These are phyloP conservation scores for Pyrus betulifolia DNA, from an alignment of 306 rosid genomes.

Conservation along the genomic window DNA sequence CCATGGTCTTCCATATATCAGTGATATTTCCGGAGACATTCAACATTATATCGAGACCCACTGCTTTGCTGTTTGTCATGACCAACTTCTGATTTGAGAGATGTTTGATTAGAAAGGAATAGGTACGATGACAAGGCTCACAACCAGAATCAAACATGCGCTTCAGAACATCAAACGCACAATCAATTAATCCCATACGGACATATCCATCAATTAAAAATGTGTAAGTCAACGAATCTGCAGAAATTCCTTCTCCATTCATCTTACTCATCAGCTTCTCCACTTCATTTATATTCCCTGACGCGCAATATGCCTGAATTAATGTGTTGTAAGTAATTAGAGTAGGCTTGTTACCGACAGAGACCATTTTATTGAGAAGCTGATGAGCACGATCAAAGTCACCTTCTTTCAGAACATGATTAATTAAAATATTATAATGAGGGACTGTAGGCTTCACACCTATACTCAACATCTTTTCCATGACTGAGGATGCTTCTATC, in stretches of 20 bases:
- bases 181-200: conserved; percentile 40
- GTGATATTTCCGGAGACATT: background rate
- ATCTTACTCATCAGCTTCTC: conserved; percentile 47
- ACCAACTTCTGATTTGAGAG: background rate
- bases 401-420: conserved; percentile 41
- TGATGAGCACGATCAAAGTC: conserved; percentile 14
- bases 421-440: conserved; percentile 54
- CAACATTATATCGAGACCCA: background rate
- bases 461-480: conserved; percentile 39
- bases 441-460: conserved; percentile 41
- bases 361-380: conserved; percentile 44
- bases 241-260: conserved; percentile 43
- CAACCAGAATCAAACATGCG: conserved; percentile 51
- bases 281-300: conserved; percentile 56
- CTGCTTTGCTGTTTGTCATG: conserved; percentile 8
- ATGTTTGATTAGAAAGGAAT: conserved; percentile 50
- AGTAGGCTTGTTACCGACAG: conserved; percentile 48
- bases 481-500: conserved; percentile 38
- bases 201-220: conserved; percentile 53
- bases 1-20: conserved; percentile 49
- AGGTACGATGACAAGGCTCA: conserved; percentile 59
- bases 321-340: conserved; percentile 57
- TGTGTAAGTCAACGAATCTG: conserved; percentile 43
- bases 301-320: conserved; percentile 54
- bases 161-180: conserved; percentile 60